Percentiles rank a stretch among this genome's conserved stretches.
Conservation (phyloP, 2,329 filamentous ascomycete genomes). For the Kalaharituber pfeilii region DNA sequence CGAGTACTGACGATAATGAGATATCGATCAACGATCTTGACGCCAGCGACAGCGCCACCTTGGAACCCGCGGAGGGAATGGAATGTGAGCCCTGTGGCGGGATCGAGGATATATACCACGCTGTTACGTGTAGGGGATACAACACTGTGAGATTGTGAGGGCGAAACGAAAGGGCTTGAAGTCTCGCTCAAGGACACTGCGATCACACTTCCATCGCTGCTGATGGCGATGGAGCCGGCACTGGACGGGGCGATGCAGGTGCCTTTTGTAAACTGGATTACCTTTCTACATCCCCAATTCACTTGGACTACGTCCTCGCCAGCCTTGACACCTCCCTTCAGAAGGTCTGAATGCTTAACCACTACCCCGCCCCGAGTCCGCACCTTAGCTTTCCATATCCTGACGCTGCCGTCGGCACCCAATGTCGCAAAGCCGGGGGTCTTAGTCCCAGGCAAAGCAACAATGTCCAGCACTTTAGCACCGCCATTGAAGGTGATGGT, state of each 20-base stretch:
- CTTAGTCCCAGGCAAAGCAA: slow-evolving; percentile 43
- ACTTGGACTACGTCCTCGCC: slow-evolving; percentile 30
- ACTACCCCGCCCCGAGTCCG: slow-evolving; percentile 51
- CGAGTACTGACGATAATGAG: slow-evolving; percentile 54
- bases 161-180: slow-evolving; percentile 1
- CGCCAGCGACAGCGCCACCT: slow-evolving; percentile 44
- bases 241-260: slow-evolving; percentile 24
- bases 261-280: slow-evolving; percentile 30
- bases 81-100: slow-evolving; percentile 47
- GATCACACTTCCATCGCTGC: slow-evolving; percentile 68
- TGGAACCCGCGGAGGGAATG: slow-evolving; percentile 52
- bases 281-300: slow-evolving; percentile 57
- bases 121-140: too few species aligned
- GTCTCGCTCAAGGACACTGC: slow-evolving; percentile 41
- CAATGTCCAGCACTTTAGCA: slow-evolving; percentile 51
- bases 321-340: slow-evolving; percentile 26
- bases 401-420: slow-evolving; percentile 60
- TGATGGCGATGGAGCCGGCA: slow-evolving; percentile 58
- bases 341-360: slow-evolving; percentile 40
- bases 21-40: slow-evolving; percentile 55
- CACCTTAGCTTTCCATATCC: slow-evolving; percentile 63
- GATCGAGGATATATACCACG: slow-evolving; percentile 59
- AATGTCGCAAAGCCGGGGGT: slow-evolving; percentile 64
- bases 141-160: slow-evolving; percentile 26
- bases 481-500: slow-evolving; percentile 31